Evolutionary conservation across 2,329 filamentous ascomycete species (phyloP), one percentile per base, ranked within the genome.

Genomic region (Alternaria brassicicola): DNA sequence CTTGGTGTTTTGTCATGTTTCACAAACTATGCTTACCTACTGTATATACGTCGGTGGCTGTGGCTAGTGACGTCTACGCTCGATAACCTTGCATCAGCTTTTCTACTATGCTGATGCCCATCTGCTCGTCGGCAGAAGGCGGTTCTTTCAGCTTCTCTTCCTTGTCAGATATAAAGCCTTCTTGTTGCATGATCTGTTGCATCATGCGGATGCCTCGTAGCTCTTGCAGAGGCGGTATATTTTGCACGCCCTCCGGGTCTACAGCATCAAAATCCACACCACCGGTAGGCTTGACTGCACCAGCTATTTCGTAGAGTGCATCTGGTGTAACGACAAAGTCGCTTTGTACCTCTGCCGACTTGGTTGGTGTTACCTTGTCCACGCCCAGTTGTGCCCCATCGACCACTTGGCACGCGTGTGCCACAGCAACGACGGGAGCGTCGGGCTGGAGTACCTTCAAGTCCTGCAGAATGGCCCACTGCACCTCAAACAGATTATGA

Each of bases 361-460:
- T 76, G 2, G 58, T 53, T 8, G 63, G 71, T 23, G 51, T 59
- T 38, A 69, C 57, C 3, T 53, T 42, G 15, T 79, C 66, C 10
- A 71, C 17, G 0, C 64, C 63, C 5, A 65, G 30, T 9, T 51
- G 52, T 2, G 39, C 49, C 52, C 78, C 73, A 19, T 77, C 70
- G 23, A 82, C 63, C 9, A 81, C 71, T 64, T 82, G 80, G 53
- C 78, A 81, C 17, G 74, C 70, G 61, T 82, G 80, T 7, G 77
- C 78, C 6, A 81, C 53, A 6, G 74, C 76, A 2, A 77, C 66
- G 3, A 76, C 75, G 0, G 67, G 65, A 5, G 73, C 72, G 2
- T 60, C 43, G 6, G 46, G 13, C 4, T 51, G 52, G 6, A 81
- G 66, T 10, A 74, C 61, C 4, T 73, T 70, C 12, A 78, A 61